phyloP scores from a whole-genome alignment of 2,329 filamentous ascomycete species.

The Catunica adiposa region DNA sequence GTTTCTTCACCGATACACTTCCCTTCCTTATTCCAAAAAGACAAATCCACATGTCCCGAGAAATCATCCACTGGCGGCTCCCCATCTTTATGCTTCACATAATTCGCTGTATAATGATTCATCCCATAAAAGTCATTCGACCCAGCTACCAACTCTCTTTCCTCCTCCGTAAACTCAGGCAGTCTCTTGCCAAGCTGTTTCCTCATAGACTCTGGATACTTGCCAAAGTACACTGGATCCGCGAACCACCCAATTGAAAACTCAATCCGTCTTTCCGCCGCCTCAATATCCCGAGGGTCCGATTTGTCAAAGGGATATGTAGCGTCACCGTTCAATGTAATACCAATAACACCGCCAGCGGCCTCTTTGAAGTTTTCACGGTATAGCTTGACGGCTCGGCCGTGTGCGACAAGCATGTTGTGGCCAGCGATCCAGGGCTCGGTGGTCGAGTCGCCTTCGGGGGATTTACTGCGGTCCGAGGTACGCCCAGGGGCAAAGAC shows the following conservation, averaged over 20 bases:
- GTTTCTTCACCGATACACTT: conserved; percentile 67
- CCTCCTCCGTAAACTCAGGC: conserved; percentile 56
- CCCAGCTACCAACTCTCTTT: conserved; percentile 58
- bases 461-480: conserved; percentile 54
- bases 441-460: conserved; percentile 54
- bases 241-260: conserved; percentile 81
- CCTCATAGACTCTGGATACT: conserved; percentile 71
- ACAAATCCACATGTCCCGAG: conserved; percentile 57
- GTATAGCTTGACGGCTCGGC: conserved; percentile 64
- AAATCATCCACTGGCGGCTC: conserved; percentile 48
- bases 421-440: conserved; percentile 77
- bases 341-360: conserved; percentile 62
- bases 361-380: conserved; percentile 60
- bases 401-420: conserved; percentile 65
- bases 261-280: conserved; percentile 65
- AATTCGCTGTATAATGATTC: conserved; percentile 88
- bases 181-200: conserved; percentile 65
- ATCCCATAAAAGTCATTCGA: conserved; percentile 89
- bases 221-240: conserved; percentile 70
- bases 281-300: conserved; percentile 58
- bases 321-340: conserved; percentile 75
- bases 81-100: conserved; percentile 55
- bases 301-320: conserved; percentile 68
- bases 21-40: conserved; percentile 54
- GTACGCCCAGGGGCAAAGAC: conserved; percentile 69